phyloP scores from a whole-genome alignment of 371 early-diverging fungal species.

The Dinochytrium kinnereticum region DNA sequence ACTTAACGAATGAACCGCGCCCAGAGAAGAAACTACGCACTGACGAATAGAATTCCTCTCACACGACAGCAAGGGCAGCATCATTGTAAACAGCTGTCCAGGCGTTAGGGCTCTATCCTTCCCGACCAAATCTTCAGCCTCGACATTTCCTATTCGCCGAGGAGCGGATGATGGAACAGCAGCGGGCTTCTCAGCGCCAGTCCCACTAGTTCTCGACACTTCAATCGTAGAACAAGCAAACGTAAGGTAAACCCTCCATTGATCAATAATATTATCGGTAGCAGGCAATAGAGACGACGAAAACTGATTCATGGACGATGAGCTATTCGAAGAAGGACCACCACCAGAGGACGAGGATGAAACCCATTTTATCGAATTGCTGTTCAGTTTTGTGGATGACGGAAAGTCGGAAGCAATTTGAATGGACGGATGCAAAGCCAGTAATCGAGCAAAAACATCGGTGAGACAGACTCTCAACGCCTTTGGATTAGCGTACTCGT shows the following conservation, averaged over 20 bases:
- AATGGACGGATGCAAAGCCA: conserved; percentile 62
- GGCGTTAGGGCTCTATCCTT: conserved; percentile 5
- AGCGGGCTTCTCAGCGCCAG: background rate
- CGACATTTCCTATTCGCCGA: background rate
- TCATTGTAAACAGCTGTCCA: conserved; percentile 31
- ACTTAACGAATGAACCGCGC: conserved; percentile 68
- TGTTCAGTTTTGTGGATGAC: conserved; percentile 41
- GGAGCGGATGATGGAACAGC: background rate
- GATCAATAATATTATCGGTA: conserved; percentile 64
- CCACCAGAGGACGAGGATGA: conserved; percentile 51
- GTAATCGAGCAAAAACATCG: conserved; percentile 64
- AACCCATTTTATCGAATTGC: conserved; percentile 33
- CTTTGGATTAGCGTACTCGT: conserved; percentile 63
- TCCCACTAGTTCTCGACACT: conserved; percentile 13
- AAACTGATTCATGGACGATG: conserved; percentile 21
- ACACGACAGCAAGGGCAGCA: conserved; percentile 67
- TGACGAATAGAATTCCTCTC: conserved; percentile 77
- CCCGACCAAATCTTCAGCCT: conserved; percentile 8
- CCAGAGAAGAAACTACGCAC: conserved; percentile 71
- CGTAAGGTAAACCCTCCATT: conserved; percentile 77
- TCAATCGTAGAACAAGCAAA: conserved; percentile 55
- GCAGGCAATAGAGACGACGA: conserved; percentile 16
- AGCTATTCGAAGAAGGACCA: conserved; percentile 34
- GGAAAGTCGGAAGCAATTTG: conserved; percentile 11
- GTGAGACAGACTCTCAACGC: conserved; percentile 66